A percentile compares a stretch with the other conserved stretches of the same genome.
Conservation (phyloP, 345 rosid species). For the Euphorbia peplus region DNA sequence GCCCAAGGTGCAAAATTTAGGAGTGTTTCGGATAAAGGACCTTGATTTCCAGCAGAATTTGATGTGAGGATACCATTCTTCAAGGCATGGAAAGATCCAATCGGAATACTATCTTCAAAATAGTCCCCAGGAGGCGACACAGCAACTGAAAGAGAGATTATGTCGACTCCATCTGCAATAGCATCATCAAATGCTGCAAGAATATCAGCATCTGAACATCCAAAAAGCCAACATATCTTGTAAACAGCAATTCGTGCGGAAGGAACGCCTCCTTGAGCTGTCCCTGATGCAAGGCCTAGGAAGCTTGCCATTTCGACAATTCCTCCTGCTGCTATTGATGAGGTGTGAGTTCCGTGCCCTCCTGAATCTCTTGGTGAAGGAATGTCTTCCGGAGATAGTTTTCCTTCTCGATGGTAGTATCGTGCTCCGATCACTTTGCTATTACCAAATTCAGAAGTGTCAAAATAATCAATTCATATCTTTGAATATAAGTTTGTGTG, state of each 20-base stretch:
- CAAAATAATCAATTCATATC: background rate
- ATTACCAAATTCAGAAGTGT: background rate
- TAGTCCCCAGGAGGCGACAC: constrained; percentile 24
- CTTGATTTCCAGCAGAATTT: constrained; percentile 23
- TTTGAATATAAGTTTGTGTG: background rate
- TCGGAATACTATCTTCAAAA: constrained; percentile 25
- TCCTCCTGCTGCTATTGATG: constrained; percentile 22
- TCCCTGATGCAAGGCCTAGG: constrained; percentile 7
- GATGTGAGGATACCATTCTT: constrained; percentile 33
- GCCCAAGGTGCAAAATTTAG: constrained; percentile 32
- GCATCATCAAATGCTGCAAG: constrained; percentile 16
- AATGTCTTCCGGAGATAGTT: background rate
- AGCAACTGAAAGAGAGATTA: background rate
- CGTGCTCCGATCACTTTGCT: constrained; percentile 21
- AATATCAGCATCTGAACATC: background rate
- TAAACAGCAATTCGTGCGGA: constrained; percentile 18
- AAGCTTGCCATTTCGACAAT: constrained; percentile 10
- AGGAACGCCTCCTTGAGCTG: constrained; percentile 22
- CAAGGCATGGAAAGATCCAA: constrained; percentile 39
- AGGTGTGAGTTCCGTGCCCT: constrained; percentile 25
- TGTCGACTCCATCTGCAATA: constrained; percentile 2
- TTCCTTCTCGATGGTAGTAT: background rate
- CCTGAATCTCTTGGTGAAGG: constrained; percentile 10
- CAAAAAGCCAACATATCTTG: background rate
- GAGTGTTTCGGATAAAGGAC: constrained; percentile 19